These are phyloP conservation scores for Solanum clarkiae DNA, from an alignment of 257 asterid genomes.

Conservation along the genomic window DNA sequence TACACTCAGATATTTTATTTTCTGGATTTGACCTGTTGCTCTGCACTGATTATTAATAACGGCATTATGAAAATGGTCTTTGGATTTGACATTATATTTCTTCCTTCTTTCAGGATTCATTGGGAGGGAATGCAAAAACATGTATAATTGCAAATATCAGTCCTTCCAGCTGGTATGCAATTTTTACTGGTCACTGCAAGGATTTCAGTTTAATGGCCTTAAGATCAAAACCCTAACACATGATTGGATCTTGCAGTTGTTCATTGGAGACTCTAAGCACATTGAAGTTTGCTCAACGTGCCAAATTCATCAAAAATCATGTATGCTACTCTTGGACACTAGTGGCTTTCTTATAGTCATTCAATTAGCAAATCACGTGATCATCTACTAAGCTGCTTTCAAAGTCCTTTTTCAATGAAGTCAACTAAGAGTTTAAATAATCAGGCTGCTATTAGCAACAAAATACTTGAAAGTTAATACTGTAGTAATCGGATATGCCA, in stretches of 20 bases:
- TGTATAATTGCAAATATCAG: slow-evolving; percentile 85
- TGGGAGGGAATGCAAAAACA: slow-evolving; percentile 99
- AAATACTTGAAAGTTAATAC: background rate
- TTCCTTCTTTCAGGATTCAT: slow-evolving; percentile 52
- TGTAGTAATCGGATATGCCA: background rate
- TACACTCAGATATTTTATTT: background rate
- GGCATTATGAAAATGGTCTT: background rate
- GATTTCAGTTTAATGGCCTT: background rate
- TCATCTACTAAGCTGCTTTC: background rate
- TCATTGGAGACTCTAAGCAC: slow-evolving; percentile 83
- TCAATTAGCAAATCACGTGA: background rate
- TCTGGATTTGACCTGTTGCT: background rate
- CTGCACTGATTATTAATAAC: background rate
- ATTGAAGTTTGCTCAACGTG: slow-evolving; percentile 85
- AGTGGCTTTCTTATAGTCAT: background rate
- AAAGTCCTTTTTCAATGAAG: background rate
- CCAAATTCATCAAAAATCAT: slow-evolving; percentile 73
- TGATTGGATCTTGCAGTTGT: slow-evolving; percentile 38
- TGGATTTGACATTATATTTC: background rate
- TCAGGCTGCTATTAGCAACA: background rate
- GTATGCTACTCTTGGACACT: slow-evolving; percentile 17
- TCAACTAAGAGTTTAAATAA: background rate
- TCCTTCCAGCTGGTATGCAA: slow-evolving; percentile 54
- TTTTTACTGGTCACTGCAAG: background rate
- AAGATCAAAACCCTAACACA: background rate